These are phyloP conservation scores for Verticillium isaacii DNA, from an alignment of 2,329 filamentous ascomycete species.

Conservation along the genomic window DNA sequence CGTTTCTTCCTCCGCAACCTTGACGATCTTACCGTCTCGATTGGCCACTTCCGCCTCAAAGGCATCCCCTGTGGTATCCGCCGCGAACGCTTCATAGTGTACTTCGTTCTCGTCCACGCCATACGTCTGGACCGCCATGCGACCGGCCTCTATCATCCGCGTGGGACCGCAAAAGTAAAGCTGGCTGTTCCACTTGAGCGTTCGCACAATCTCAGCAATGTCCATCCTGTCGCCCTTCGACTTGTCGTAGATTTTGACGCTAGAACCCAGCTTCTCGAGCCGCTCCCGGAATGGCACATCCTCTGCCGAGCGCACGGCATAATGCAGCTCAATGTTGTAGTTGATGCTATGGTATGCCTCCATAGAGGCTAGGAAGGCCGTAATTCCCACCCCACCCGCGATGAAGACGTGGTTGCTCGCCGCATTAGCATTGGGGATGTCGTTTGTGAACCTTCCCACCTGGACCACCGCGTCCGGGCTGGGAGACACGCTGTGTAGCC, in stretches of 20 bases:
- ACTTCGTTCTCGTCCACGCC: constrained; percentile 45
- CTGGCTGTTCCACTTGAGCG: constrained; percentile 47
- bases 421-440: constrained; percentile 36
- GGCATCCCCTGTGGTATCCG: constrained; percentile 49
- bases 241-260: constrained; percentile 48
- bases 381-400: constrained; percentile 61
- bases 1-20: constrained; percentile 43
- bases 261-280: constrained; percentile 34
- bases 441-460: constrained; percentile 44
- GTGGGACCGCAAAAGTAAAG: constrained; percentile 58
- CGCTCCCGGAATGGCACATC: constrained; percentile 52
- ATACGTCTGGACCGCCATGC: constrained; percentile 30
- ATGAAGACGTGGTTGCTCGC: constrained; percentile 59
- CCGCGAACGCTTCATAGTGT: constrained; percentile 57
- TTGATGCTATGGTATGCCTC: constrained; percentile 37
- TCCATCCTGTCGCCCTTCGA: constrained; percentile 47
- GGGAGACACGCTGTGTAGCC: constrained; percentile 44
- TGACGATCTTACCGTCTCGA: constrained; percentile 29
- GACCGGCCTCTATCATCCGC: constrained; percentile 50
- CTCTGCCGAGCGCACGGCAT: constrained; percentile 45
- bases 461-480: constrained; percentile 42
- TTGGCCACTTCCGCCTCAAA: constrained; percentile 53
- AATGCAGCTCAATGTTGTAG: constrained; percentile 51
- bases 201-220: constrained; percentile 38
- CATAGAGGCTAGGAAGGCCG: constrained; percentile 53